phyloP scores from a whole-genome alignment of 106 monocot species.

The Apostasia shenzhenica region DNA sequence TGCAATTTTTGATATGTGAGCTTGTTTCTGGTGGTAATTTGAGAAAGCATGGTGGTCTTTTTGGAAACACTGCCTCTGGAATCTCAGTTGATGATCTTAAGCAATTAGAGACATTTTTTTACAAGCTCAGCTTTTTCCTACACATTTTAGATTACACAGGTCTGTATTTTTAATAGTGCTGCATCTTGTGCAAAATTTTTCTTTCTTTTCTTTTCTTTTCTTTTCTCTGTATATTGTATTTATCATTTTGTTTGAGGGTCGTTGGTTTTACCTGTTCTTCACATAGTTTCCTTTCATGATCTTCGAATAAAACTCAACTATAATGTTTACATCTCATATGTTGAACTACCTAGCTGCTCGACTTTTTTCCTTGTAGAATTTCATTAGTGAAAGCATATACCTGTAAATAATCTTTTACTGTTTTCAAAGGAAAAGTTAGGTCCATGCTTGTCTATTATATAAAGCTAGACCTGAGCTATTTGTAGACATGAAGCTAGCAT shows the following conservation, averaged over 20 bases:
- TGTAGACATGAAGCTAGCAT: too few species aligned
- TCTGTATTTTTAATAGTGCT: slow-evolving; percentile 10
- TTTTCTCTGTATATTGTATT: too few species aligned
- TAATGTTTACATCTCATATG: too few species aligned
- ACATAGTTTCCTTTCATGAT: background rate
- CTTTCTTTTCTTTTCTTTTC: background rate
- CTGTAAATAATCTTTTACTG: too few species aligned
- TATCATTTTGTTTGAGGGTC: background rate
- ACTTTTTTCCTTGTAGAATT: too few species aligned
- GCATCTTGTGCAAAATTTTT: background rate
- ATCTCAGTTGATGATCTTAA: slow-evolving; percentile 88
- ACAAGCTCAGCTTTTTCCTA: slow-evolving; percentile 97
- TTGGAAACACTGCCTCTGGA: slow-evolving; percentile 90
- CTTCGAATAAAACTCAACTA: background rate
- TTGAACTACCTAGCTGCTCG: too few species aligned
- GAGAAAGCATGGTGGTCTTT: slow-evolving; percentile 77
- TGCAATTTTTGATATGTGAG: slow-evolving; percentile 93
- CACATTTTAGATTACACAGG: slow-evolving; percentile 98
- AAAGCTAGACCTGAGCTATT: too few species aligned
- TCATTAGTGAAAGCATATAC: too few species aligned
- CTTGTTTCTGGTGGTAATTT: slow-evolving; percentile 95
- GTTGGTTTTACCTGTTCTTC: too few species aligned
- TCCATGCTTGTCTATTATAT: too few species aligned
- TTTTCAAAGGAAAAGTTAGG: too few species aligned
- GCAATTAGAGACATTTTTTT: slow-evolving; percentile 93